phyloP scores from a whole-genome alignment of 768 basidiomycete genomes.

The Hygrophorus pudorinus region DNA sequence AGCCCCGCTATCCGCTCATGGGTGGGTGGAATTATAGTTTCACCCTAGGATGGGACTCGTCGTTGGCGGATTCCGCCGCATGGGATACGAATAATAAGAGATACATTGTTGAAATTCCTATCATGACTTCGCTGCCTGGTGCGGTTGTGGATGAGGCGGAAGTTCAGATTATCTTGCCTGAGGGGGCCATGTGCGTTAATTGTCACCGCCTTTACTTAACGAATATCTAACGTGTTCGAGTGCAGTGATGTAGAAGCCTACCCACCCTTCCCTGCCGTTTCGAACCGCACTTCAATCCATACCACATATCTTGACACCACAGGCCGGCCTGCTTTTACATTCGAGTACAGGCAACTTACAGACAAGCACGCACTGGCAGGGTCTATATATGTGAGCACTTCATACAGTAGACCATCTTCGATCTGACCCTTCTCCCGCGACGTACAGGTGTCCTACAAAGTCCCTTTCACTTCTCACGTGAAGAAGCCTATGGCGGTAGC shows the following conservation, averaged over 20 bases:
- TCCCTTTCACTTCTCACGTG: slow-evolving; percentile 70
- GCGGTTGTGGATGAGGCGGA: slow-evolving; percentile 75
- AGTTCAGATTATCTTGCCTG: slow-evolving; percentile 76
- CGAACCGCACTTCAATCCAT: slow-evolving; percentile 53
- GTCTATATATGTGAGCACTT: slow-evolving; percentile 61
- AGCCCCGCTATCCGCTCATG: slow-evolving; percentile 84
- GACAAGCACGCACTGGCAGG: slow-evolving; percentile 60
- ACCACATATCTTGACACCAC: slow-evolving; percentile 86
- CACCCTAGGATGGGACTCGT: slow-evolving; percentile 91
- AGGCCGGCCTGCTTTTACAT: slow-evolving; percentile 71
- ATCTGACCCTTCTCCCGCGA: neutral
- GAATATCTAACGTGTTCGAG: slow-evolving; percentile 6
- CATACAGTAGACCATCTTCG: slow-evolving; percentile 1
- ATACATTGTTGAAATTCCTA: slow-evolving; percentile 73
- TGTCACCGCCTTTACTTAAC: neutral
- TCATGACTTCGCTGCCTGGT: slow-evolving; percentile 74
- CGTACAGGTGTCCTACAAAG: slow-evolving; percentile 75
- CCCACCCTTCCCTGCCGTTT: slow-evolving; percentile 69
- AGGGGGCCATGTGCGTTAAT: slow-evolving; percentile 81
- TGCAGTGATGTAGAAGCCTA: slow-evolving; percentile 66
- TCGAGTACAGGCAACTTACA: slow-evolving; percentile 67
- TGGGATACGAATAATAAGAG: slow-evolving; percentile 53
- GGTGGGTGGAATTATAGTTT: slow-evolving; percentile 98
- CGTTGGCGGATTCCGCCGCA: slow-evolving; percentile 59
- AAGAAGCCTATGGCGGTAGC: slow-evolving; percentile 81